Evolutionary conservation across 805 yeast species (phyloP).

Genomic region (Zygotorulaspora sp.): DNA sequence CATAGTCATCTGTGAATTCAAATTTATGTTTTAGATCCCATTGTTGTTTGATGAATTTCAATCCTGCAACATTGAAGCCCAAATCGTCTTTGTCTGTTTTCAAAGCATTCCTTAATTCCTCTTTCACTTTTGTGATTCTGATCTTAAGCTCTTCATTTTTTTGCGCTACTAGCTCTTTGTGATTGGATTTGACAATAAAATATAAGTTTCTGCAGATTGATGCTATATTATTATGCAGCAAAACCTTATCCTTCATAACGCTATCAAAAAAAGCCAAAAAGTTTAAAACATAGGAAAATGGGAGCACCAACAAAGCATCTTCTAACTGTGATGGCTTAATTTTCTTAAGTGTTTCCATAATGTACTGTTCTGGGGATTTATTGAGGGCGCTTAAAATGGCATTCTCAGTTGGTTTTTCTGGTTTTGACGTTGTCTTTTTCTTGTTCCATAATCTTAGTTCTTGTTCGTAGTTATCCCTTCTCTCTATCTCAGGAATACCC

Average conservation of each 20-base stretch:
- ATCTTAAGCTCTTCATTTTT: slow-evolving; percentile 58
- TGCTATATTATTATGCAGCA: slow-evolving; percentile 50
- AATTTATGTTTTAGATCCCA: slow-evolving; percentile 75
- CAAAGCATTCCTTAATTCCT: slow-evolving; percentile 55
- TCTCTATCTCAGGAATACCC: slow-evolving; percentile 66
- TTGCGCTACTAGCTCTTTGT: slow-evolving; percentile 71
- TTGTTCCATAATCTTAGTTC: slow-evolving; percentile 41
- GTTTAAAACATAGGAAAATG: slow-evolving; percentile 75
- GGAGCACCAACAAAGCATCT: slow-evolving; percentile 86
- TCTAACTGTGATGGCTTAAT: slow-evolving; percentile 84
- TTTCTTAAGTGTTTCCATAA: slow-evolving; percentile 62
- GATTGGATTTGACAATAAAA: slow-evolving; percentile 67
- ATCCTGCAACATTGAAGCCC: slow-evolving; percentile 82
- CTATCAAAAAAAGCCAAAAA: slow-evolving; percentile 68
- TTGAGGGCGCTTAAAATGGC: slow-evolving; percentile 71
- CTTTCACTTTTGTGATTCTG: slow-evolving; percentile 60
- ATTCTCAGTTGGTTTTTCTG: slow-evolving; percentile 58
- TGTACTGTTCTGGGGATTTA: slow-evolving; percentile 70
- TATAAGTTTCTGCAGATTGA: slow-evolving; percentile 70
- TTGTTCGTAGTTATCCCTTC: slow-evolving; percentile 45
- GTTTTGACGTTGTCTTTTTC: slow-evolving; percentile 43
- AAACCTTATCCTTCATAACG: slow-evolving; percentile 56
- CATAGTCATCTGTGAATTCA: slow-evolving; percentile 67
- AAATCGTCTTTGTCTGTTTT: slow-evolving; percentile 50
- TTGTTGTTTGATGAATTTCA: slow-evolving; percentile 65